Evolutionary conservation across 2,329 filamentous ascomycete species (phyloP).

Genomic region (Huntiella moniliformis): DNA sequence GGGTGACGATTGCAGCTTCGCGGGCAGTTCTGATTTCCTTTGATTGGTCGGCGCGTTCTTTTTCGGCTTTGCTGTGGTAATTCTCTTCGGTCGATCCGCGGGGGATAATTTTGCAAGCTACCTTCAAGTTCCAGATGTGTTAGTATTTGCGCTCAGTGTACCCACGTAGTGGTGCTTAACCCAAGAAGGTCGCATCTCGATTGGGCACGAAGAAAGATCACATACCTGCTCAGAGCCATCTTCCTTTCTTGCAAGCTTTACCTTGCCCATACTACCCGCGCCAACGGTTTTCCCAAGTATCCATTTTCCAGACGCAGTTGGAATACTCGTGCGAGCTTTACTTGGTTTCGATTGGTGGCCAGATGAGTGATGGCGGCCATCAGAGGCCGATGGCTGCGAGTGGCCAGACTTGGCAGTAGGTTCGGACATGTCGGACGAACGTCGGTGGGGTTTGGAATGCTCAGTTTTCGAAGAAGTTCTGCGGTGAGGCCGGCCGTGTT

Average conservation of each 20-base stretch:
- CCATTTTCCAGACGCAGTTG: slow-evolving; percentile 82
- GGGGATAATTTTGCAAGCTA: slow-evolving; percentile 93
- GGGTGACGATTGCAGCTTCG: slow-evolving; percentile 88
- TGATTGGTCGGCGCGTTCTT: slow-evolving; percentile 82
- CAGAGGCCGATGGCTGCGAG: not conserved
- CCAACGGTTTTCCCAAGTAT: slow-evolving; percentile 91
- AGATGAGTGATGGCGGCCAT: slow-evolving; percentile 7
- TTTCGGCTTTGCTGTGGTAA: slow-evolving; percentile 48
- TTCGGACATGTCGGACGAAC: slow-evolving; percentile 10
- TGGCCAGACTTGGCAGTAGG: slow-evolving; percentile 2
- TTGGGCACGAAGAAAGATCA: not conserved
- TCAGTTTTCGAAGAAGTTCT: slow-evolving; percentile 9
- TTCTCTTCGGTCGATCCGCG: slow-evolving; percentile 77
- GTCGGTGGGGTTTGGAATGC: slow-evolving; percentile 3
- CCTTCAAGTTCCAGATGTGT: slow-evolving; percentile 29
- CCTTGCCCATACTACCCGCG: slow-evolving; percentile 96
- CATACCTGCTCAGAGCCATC: slow-evolving; percentile 79
- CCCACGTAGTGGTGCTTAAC: not conserved
- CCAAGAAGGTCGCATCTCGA: not conserved
- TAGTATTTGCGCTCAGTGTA: not conserved
- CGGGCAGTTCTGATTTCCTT: slow-evolving; percentile 90
- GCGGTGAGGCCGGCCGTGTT: slow-evolving; percentile 12
- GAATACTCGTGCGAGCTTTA: slow-evolving; percentile 61
- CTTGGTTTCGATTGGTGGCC: slow-evolving; percentile 23
- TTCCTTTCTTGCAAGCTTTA: slow-evolving; percentile 81